Percentiles rank a stretch among this genome's conserved stretches.
phyloP scores from a whole-genome alignment of 192 early-diverging fungal species.

The Thamnidium elegans region DNA sequence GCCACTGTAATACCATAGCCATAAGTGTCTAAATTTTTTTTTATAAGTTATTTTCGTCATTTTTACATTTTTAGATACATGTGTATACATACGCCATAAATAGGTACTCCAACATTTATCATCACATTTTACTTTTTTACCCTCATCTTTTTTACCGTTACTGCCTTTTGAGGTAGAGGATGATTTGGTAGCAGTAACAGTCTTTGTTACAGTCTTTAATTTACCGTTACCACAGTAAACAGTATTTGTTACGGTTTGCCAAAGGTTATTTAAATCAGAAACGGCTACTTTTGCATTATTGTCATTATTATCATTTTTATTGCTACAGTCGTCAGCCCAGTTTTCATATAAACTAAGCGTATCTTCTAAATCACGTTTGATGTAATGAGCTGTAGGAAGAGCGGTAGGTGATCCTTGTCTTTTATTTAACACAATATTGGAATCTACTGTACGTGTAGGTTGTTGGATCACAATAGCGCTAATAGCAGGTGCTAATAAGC shows the following conservation, averaged over 20 bases:
- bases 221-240: slow-evolving; percentile 31
- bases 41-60: neutral
- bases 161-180: slow-evolving; percentile 11
- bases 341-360: slow-evolving; percentile 23
- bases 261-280: slow-evolving; percentile 15
- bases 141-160: neutral
- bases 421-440: no score
- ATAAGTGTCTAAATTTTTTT: slow-evolving; percentile 32
- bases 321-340: slow-evolving; percentile 20
- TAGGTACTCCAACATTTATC: slow-evolving; percentile 34
- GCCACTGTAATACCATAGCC: slow-evolving; percentile 39
- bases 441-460: no score
- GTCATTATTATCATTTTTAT: slow-evolving; percentile 1
- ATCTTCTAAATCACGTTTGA: slow-evolving; percentile 21
- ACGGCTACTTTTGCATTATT: slow-evolving; percentile 3
- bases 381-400: neutral
- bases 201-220: slow-evolving; percentile 30
- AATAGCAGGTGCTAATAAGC: no score
- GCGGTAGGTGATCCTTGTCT: no score
- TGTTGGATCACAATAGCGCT: no score
- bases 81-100: slow-evolving; percentile 30
- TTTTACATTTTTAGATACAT: neutral
- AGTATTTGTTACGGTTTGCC: slow-evolving; percentile 26
- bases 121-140: slow-evolving; percentile 4
- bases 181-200: slow-evolving; percentile 18